Conservation (phyloP, 495 filamentous ascomycete genomes). For the Astrothelium macrocarpum region DNA sequence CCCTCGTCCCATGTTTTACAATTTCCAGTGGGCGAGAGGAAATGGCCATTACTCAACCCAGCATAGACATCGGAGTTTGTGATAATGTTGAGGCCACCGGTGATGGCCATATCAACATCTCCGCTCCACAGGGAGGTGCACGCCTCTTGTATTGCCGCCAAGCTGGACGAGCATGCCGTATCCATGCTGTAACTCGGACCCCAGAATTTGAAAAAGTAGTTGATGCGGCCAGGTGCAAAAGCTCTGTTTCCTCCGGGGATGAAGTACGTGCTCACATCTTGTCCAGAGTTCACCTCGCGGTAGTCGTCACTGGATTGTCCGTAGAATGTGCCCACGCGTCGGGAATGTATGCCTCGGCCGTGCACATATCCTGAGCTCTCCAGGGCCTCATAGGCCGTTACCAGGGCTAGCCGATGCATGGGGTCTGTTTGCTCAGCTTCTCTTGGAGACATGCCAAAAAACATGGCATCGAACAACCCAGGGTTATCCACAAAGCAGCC, state of each 20-base stretch:
- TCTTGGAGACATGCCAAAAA: constrained; percentile 34
- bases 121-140: constrained; percentile 32
- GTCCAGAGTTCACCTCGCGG: constrained; percentile 20
- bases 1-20: constrained; percentile 35
- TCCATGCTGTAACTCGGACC: constrained; percentile 17
- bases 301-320: constrained; percentile 30
- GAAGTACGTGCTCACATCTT: constrained; percentile 26
- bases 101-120: constrained; percentile 33
- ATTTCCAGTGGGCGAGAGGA: constrained; percentile 32
- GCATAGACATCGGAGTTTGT: constrained; percentile 29
- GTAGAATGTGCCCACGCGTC: constrained; percentile 30
- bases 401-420: constrained; percentile 28
- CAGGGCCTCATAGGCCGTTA: constrained; percentile 31
- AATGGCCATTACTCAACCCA: constrained; percentile 28
- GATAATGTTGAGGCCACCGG: constrained; percentile 34
- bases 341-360: constrained; percentile 7
- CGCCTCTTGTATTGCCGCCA: constrained; percentile 28
- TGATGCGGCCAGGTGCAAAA: constrained; percentile 28
- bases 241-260: constrained; percentile 27
- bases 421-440: constrained; percentile 32
- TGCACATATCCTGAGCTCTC: constrained; percentile 31
- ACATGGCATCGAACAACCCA: constrained; percentile 29
- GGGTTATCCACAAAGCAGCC: constrained; percentile 14
- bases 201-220: constrained; percentile 18
- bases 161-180: constrained; percentile 32